Percentiles rank a stretch among this genome's conserved stretches.
These are phyloP conservation scores for Medicago arabica DNA, from an alignment of 306 rosid species.

Conservation along the genomic window DNA sequence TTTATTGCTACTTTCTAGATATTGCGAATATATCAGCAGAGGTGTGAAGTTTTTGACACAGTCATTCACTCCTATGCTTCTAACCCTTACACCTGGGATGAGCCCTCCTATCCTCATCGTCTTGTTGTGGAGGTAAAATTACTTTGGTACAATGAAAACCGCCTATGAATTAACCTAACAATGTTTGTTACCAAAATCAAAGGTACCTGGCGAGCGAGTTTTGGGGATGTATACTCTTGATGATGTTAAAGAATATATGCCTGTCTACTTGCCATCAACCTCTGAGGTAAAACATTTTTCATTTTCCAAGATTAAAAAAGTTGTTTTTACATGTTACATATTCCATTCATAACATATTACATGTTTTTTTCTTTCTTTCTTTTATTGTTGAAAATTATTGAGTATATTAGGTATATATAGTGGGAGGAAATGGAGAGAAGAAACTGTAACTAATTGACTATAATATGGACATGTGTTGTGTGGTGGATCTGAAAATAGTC, in stretches of 20 bases:
- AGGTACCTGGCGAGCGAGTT: conserved; percentile 96
- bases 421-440: not conserved
- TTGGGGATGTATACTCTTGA: conserved; percentile 84
- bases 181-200: conserved; percentile 24
- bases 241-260: conserved; percentile 79
- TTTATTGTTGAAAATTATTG: not conserved
- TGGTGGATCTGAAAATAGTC: not conserved
- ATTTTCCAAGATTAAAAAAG: not conserved
- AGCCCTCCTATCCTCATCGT: conserved; percentile 92
- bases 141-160: conserved; percentile 11
- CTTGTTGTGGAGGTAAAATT: conserved; percentile 77
- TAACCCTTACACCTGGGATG: conserved; percentile 92
- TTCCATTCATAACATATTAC: not conserved
- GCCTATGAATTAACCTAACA: conserved; percentile 38
- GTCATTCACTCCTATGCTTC: conserved; percentile 76
- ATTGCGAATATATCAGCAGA: conserved; percentile 88
- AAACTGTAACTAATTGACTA: not conserved
- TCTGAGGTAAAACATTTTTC: conserved; percentile 66
- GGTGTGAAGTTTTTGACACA: conserved; percentile 88
- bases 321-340: not conserved
- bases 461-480: not conserved
- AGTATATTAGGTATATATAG: conserved; percentile 3
- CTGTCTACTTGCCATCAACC: conserved; percentile 71
- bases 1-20: conserved; percentile 60
- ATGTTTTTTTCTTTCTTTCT: not conserved